Evolutionary conservation across 2,329 filamentous ascomycete genomes (phyloP), one percentile per base, ranked within the genome.

Genomic region (Corinectria fuckeliana): DNA sequence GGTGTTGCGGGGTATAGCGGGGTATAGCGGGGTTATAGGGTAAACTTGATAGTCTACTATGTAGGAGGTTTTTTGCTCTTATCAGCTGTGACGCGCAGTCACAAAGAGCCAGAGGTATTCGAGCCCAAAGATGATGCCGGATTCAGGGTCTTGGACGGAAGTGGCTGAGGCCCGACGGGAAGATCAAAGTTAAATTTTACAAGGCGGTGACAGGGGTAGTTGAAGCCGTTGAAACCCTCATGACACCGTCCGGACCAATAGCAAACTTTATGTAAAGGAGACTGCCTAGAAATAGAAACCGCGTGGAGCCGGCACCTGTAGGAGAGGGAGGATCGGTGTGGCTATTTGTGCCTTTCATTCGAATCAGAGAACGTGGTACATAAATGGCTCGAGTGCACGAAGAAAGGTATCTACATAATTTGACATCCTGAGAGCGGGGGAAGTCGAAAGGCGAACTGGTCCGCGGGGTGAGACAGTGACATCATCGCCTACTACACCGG

Each of bases 1-100:
- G 56, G 56, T 44, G 56, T 53, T 49, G 56, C 56, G 56, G 56
- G 56, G 56, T 58, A 58, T n/a, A n/a, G n/a, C n/a, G n/a, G 41
- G 26, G 6, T 11, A 50, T 58, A 50, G 56, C 56, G 56, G 56
- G 56, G 50, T 53, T 20, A 34, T 53, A 57, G 54, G 54, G 47
- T 56, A 56, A 20, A 32, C 23, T 41, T n/a, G n/a, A 36, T 45
- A n/a, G n/a, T n/a, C n/a, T n/a, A n/a, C n/a, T n/a, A n/a, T n/a
- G n/a, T n/a, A n/a, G n/a, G n/a, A n/a, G n/a, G n/a, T n/a, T n/a
- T n/a, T n/a, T n/a, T n/a, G n/a, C n/a, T n/a, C n/a, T n/a, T n/a
- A n/a, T n/a, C 1, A 13, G 28, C 3, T 30, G 3, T 30, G 1
- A 30, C 28, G 3, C 28, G 4, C 13, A 16, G 39, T 25, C 14